These are phyloP conservation scores for Gracilaria gracilis DNA, from an alignment of 23 red algal species.

Conservation along the genomic window DNA sequence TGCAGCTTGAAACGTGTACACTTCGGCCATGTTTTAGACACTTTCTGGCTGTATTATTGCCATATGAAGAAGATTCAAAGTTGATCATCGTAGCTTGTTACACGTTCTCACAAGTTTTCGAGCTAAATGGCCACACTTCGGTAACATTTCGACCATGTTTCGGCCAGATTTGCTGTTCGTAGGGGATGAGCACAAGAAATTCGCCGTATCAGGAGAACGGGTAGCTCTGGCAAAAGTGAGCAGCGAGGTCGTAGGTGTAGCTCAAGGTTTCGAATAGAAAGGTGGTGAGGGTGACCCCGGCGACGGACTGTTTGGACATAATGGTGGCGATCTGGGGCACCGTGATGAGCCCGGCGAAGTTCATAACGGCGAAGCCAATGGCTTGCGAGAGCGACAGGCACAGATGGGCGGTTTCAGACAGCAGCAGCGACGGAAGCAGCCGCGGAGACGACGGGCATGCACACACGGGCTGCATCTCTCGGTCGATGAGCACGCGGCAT, in stretches of 20 bases:
- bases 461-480: slow-evolving; percentile 47
- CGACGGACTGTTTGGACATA: slow-evolving; percentile 66
- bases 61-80: too few species aligned
- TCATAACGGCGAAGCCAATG: slow-evolving; percentile 82
- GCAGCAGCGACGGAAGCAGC: slow-evolving; percentile 1
- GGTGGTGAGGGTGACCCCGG: slow-evolving; percentile 77
- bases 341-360: slow-evolving; percentile 87
- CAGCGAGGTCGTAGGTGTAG: slow-evolving; percentile 96
- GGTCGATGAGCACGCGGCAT: slow-evolving; percentile 12
- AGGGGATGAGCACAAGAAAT: slow-evolving; percentile 77
- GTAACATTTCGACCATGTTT: too few species aligned
- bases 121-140: too few species aligned
- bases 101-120: too few species aligned
- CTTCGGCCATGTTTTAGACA: too few species aligned
- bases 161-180: too few species aligned
- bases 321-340: slow-evolving; percentile 91
- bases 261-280: slow-evolving; percentile 92
- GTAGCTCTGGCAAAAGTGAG: slow-evolving; percentile 86
- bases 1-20: too few species aligned
- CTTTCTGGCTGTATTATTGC: too few species aligned
- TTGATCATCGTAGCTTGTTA: too few species aligned
- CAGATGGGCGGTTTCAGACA: slow-evolving; percentile 37
- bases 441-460: slow-evolving; percentile 7
- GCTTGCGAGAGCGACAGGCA: slow-evolving; percentile 56
- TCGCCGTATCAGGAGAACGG: slow-evolving; percentile 95